Evolutionary conservation across 306 rosid genomes (phyloP).

Genomic region (Trichosanthes truncata): DNA sequence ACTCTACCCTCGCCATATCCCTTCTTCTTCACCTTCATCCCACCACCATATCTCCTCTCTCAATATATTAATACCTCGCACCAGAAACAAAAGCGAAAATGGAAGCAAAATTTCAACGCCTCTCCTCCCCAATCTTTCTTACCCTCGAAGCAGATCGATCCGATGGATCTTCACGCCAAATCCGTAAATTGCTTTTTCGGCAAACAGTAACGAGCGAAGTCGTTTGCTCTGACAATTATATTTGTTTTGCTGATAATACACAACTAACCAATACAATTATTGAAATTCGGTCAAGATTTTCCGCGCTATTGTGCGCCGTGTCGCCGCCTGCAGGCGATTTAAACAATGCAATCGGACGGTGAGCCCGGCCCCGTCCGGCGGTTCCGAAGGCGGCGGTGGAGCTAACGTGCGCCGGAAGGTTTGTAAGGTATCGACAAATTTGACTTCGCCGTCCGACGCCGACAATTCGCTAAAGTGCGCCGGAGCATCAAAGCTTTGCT

Average conservation of each 20-base stretch:
- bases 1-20: constrained; percentile 78
- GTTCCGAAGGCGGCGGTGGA: constrained; percentile 17
- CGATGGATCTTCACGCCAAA: constrained; percentile 17
- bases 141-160: constrained; percentile 2
- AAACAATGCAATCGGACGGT: neutral
- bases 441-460: neutral
- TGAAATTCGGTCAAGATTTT: constrained; percentile 1
- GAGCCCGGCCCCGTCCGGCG: constrained; percentile 12
- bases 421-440: no score
- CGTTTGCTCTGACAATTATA: neutral
- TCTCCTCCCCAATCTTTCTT: neutral
- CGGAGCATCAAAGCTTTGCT: neutral
- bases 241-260: neutral
- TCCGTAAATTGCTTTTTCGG: neutral
- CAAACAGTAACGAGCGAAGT: neutral
- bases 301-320: neutral
- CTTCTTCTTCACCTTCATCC: constrained; percentile 58
- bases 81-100: neutral
- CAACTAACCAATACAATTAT: constrained; percentile 2
- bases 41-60: constrained; percentile 49
- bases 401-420: constrained; percentile 11
- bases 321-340: neutral
- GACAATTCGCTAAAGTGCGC: neutral
- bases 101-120: constrained; percentile 7
- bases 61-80: neutral